phyloP scores from a whole-genome alignment of 2,329 filamentous ascomycete genomes.

The Neopestalotiopsis sp. region DNA sequence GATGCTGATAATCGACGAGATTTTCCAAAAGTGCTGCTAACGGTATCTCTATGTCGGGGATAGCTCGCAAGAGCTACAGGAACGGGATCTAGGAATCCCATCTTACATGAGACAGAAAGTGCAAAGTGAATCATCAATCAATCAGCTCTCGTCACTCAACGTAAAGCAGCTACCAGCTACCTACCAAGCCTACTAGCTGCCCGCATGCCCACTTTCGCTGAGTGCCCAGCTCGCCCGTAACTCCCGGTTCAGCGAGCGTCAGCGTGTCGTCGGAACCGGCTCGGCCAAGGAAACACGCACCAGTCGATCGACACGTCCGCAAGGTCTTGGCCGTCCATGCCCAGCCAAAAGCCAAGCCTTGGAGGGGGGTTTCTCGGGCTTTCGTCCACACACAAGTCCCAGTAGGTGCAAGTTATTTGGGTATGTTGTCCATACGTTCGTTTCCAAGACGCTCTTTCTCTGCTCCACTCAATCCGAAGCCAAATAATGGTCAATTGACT shows the following conservation, averaged over 20 bases:
- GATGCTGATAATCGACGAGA: neutral
- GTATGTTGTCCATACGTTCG: slow-evolving; percentile 2
- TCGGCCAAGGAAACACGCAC: neutral
- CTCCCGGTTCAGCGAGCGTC: neutral
- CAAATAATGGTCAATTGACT: neutral
- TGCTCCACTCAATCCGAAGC: slow-evolving; percentile 15
- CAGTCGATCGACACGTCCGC: neutral
- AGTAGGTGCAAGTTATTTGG: neutral
- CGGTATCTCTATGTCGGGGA: neutral
- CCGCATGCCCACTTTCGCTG: no score
- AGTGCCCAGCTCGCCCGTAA: neutral
- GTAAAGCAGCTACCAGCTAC: no score
- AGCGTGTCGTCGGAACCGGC: neutral
- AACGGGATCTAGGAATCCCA: slow-evolving; percentile 3
- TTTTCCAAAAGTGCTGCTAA: neutral
- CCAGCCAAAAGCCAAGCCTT: slow-evolving; percentile 14
- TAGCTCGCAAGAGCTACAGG: no score
- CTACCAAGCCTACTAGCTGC: no score
- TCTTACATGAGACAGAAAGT: slow-evolving; percentile 9
- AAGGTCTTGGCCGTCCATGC: slow-evolving; percentile 16
- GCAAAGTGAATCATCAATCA: neutral
- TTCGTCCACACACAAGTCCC: neutral
- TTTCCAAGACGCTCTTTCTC: neutral
- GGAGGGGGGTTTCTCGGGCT: slow-evolving; percentile 1
- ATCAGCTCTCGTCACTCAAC: neutral